Conservation (phyloP, 2,329 filamentous ascomycete species). For the Monosporascus sp. region DNA sequence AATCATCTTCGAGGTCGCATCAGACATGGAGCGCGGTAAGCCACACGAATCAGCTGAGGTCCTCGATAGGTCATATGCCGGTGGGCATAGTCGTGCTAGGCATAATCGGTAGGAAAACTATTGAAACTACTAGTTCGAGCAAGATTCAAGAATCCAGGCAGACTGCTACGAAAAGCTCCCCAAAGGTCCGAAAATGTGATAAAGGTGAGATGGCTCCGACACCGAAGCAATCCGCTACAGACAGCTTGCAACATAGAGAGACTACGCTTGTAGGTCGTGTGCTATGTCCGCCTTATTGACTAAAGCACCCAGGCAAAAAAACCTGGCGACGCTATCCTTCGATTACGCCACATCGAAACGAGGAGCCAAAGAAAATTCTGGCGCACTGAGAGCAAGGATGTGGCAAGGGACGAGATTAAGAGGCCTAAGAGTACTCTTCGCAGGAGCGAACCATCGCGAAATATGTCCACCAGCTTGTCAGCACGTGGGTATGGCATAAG, state of each 20-base stretch:
- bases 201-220: neutral
- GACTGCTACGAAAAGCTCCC: neutral
- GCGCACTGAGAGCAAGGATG: constrained; percentile 1
- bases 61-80: too few relatives aligned
- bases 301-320: constrained; percentile 20
- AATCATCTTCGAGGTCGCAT: neutral
- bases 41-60: neutral
- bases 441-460: neutral
- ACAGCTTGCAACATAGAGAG: constrained; percentile 1
- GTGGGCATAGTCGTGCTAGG: constrained; percentile 5
- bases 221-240: neutral
- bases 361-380: constrained; percentile 7
- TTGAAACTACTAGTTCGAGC: neutral
- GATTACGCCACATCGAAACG: constrained; percentile 16
- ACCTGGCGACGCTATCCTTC: constrained; percentile 15
- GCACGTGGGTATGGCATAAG: constrained; percentile 3
- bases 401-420: neutral
- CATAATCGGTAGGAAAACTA: neutral
- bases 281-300: constrained; percentile 22
- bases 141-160: neutral
- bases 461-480: neutral
- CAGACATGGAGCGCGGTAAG: neutral
- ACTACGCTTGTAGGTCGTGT: constrained; percentile 13
- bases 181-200: neutral
- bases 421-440: constrained; percentile 1